These are phyloP conservation scores for Tolypocladium amazonense DNA, from an alignment of 2,329 filamentous ascomycete species.

Conservation along the genomic window DNA sequence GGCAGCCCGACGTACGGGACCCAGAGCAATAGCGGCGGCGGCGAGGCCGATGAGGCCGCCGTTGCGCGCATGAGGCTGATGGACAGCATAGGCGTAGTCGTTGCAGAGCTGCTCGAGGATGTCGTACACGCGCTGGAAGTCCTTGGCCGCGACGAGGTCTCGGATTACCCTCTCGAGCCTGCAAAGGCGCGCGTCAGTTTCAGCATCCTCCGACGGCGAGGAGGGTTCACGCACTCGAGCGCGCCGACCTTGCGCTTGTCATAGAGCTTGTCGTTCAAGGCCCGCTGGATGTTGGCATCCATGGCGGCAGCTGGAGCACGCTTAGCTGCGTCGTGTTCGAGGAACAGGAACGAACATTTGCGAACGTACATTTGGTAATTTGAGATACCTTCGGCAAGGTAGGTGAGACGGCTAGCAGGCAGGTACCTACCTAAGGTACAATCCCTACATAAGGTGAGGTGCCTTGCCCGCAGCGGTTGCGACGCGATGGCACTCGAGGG, in stretches of 20 bases:
- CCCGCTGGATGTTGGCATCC: constrained; percentile 81
- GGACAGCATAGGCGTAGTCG: constrained; percentile 94
- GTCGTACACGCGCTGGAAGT: constrained; percentile 70
- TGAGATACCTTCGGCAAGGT: background rate
- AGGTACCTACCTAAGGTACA: background rate
- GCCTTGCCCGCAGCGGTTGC: background rate
- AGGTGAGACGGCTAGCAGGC: background rate
- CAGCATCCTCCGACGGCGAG: background rate
- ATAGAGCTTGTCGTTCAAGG: constrained; percentile 96
- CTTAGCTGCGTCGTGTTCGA: background rate
- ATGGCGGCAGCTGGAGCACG: constrained; percentile 36
- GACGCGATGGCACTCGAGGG: background rate
- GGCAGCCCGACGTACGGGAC: constrained; percentile 53
- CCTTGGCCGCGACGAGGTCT: constrained; percentile 64
- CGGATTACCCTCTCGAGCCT: constrained; percentile 88
- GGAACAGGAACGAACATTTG: background rate
- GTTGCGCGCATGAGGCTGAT: constrained; percentile 93
- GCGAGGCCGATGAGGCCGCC: constrained; percentile 92
- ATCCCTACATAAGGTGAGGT: background rate
- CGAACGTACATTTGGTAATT: too few species aligned
- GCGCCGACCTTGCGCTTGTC: constrained; percentile 96
- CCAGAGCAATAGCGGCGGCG: constrained; percentile 89
- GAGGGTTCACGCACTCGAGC: constrained; percentile 63
- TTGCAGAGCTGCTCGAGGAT: constrained; percentile 95
- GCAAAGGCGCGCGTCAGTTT: constrained; percentile 9